Percentiles rank a stretch among this genome's conserved stretches.
These are phyloP conservation scores for Neofusicoccum kwambonambiense DNA, from an alignment of 2,329 filamentous ascomycete genomes.

Conservation along the genomic window DNA sequence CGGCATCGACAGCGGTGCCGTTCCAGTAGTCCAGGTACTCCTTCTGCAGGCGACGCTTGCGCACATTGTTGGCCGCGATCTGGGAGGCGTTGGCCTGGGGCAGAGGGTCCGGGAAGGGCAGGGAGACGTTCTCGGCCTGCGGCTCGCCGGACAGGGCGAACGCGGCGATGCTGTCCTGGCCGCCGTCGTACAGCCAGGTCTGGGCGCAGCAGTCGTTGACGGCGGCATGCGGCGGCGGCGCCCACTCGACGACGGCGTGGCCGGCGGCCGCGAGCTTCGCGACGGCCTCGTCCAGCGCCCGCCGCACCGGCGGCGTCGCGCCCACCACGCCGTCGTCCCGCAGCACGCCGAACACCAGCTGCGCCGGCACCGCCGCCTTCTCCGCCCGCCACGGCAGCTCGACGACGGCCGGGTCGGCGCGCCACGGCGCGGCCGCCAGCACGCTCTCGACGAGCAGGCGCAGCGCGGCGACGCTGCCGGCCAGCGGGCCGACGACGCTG, in stretches of 20 bases:
- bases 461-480: constrained; percentile 55
- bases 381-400: constrained; percentile 63
- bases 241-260: constrained; percentile 27
- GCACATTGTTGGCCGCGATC: constrained; percentile 29
- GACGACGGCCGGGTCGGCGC: constrained; percentile 62
- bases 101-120: not conserved
- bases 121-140: constrained; percentile 27
- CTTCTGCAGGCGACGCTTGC: constrained; percentile 30
- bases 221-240: constrained; percentile 12
- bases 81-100: constrained; percentile 25
- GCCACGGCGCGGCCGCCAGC: constrained; percentile 62
- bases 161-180: not conserved
- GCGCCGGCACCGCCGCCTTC: constrained; percentile 47
- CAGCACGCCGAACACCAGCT: constrained; percentile 30
- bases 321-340: constrained; percentile 10
- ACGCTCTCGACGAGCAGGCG: constrained; percentile 57
- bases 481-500: constrained; percentile 64
- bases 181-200: constrained; percentile 6
- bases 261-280: constrained; percentile 27
- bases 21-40: constrained; percentile 42
- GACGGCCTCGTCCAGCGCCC: constrained; percentile 32
- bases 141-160: constrained; percentile 32
- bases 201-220: not conserved
- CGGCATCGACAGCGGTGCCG: constrained; percentile 37
- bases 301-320: constrained; percentile 15